Evolutionary conservation across 2,329 filamentous ascomycete species (phyloP).

Genomic region (Apiospora rasikravindrae): DNA sequence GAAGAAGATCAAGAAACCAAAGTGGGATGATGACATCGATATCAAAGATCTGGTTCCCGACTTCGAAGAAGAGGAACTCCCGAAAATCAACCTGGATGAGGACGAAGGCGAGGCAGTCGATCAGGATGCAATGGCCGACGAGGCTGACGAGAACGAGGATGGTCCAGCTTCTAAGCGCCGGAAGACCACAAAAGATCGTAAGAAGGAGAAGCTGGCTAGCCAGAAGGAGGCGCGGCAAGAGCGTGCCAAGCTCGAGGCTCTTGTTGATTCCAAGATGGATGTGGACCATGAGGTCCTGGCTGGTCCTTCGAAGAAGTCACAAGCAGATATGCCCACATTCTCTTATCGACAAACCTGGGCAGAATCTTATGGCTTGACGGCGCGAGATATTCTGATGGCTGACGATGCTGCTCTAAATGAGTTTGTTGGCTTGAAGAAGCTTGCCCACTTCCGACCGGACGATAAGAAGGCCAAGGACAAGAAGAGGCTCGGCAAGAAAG

Average conservation of each 20-base stretch:
- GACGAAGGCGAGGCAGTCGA: conserved; percentile 37
- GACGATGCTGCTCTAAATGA: conserved; percentile 90
- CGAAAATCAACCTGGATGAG: conserved; percentile 60
- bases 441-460: conserved; percentile 84
- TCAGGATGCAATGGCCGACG: conserved; percentile 34
- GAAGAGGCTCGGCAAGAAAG: conserved; percentile 92
- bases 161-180: conserved; percentile 58
- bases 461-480: conserved; percentile 90
- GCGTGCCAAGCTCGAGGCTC: conserved; percentile 80
- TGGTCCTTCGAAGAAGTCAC: conserved; percentile 32
- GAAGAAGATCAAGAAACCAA: conserved; percentile 77
- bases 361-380: conserved; percentile 84
- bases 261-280: conserved; percentile 82
- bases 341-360: conserved; percentile 95
- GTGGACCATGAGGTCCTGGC: conserved; percentile 68
- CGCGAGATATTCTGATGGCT: conserved; percentile 87
- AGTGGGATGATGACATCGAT: conserved; percentile 97
- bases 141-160: conserved; percentile 48
- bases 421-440: conserved; percentile 92
- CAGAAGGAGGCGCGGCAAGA: conserved; percentile 81
- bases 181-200: conserved; percentile 65
- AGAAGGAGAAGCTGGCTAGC: conserved; percentile 61
- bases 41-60: conserved; percentile 91
- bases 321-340: conserved; percentile 59
- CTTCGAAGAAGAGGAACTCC: conserved; percentile 72